These are phyloP conservation scores for Debaryomycetaceae sp. DNA, from an alignment of 1,139 yeast species.

Conservation along the genomic window DNA sequence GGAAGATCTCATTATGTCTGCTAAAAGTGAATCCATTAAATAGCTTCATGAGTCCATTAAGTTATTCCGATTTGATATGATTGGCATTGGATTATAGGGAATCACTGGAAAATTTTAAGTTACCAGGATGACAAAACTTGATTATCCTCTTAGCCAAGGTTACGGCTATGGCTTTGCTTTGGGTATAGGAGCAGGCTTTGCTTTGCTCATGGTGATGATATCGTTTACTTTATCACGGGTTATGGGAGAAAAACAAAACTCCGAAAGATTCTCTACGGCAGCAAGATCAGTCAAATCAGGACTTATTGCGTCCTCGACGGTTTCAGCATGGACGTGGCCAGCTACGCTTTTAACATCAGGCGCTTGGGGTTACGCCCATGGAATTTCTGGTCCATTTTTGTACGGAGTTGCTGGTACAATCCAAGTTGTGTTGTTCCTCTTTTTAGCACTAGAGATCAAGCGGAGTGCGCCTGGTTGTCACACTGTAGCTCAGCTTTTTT, in stretches of 20 bases:
- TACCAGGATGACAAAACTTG: conserved; percentile 13
- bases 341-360: conserved; percentile 35
- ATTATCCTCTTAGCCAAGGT: conserved; percentile 22
- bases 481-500: conserved; percentile 69
- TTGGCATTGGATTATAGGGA: no score
- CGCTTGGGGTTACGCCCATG: conserved; percentile 28
- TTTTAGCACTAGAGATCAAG: conserved; percentile 71
- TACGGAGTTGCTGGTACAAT: conserved; percentile 79
- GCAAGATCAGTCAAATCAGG: conserved; percentile 36
- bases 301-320: conserved; percentile 34
- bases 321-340: conserved; percentile 42
- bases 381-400: conserved; percentile 57
- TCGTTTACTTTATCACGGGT: conserved; percentile 26
- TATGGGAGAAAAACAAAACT: conserved; percentile 33
- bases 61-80: no score
- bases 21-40: no score
- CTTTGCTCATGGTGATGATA: conserved; percentile 32
- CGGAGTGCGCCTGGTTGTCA: conserved; percentile 74
- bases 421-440: conserved; percentile 69
- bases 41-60: no score
- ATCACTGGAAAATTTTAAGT: no score
- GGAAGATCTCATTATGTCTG: no score
- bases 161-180: conserved; percentile 40
- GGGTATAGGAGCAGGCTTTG: conserved; percentile 41
- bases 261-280: conserved; percentile 40